These are phyloP conservation scores for Botrytis sinoallii DNA, from an alignment of 2,329 filamentous ascomycete species.

Conservation along the genomic window DNA sequence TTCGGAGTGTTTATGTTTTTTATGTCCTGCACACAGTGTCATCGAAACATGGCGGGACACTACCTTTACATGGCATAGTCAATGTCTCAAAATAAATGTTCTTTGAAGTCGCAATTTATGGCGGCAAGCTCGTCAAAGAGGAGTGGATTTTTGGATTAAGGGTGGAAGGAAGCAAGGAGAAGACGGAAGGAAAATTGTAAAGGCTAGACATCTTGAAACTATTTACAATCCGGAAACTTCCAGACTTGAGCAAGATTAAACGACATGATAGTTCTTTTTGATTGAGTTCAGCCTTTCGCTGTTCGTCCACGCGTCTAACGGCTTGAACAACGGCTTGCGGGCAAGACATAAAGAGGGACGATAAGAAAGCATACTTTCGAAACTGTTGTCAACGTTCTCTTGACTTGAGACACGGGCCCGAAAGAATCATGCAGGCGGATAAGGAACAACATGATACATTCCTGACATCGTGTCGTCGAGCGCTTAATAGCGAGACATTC, in stretches of 20 bases:
- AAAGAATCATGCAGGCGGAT: conserved; percentile 2
- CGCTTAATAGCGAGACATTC: conserved; percentile 9
- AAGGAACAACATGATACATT: background rate
- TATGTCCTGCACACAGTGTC: background rate
- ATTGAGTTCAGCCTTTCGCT: background rate
- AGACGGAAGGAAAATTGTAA: background rate
- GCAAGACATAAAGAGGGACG: background rate
- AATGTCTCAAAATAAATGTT: background rate
- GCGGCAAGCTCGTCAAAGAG: conserved; percentile 1
- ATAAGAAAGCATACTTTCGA: background rate
- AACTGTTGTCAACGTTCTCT: background rate
- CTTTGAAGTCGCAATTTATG: background rate
- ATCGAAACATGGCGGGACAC: background rate
- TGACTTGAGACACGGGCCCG: background rate
- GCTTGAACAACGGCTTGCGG: background rate
- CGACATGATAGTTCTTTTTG: background rate
- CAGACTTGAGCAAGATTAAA: background rate
- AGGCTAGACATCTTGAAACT: background rate
- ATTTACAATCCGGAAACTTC: background rate
- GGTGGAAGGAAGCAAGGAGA: background rate
- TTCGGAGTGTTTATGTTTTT: background rate
- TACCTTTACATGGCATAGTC: background rate
- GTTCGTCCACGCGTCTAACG: background rate
- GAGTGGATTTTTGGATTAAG: background rate
- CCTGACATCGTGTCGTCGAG: background rate